These are phyloP conservation scores for Lachancea sp. DNA, from an alignment of 805 yeast genomes.

Conservation along the genomic window DNA sequence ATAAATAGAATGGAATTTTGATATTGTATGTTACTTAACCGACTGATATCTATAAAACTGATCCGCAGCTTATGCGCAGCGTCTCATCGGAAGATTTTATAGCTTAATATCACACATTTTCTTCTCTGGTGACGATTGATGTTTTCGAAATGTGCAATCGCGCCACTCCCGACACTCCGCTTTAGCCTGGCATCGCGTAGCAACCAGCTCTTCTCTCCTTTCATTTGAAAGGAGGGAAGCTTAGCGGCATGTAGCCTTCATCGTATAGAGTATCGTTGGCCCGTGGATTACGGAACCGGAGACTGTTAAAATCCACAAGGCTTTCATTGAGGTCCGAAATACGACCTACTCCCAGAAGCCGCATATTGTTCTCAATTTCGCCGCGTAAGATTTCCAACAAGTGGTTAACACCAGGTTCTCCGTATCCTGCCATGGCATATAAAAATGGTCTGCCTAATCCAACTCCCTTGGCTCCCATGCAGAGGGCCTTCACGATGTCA, in stretches of 20 bases:
- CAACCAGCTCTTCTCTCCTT: no score
- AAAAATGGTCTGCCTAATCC: slow-evolving; percentile 74
- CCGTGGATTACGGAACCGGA: slow-evolving; percentile 34
- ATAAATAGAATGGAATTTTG: no score
- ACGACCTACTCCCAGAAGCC: slow-evolving; percentile 52
- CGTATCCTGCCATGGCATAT: slow-evolving; percentile 75
- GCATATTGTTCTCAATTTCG: slow-evolving; percentile 61
- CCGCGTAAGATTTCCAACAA: slow-evolving; percentile 57
- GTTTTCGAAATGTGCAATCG: no score
- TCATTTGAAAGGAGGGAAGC: slow-evolving; percentile 5
- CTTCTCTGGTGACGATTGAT: no score
- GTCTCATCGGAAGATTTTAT: no score
- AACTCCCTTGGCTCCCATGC: slow-evolving; percentile 69
- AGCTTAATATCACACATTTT: no score
- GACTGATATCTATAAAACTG: no score
- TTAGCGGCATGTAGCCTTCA: slow-evolving; percentile 14
- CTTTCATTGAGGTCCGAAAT: slow-evolving; percentile 41
- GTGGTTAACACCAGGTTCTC: slow-evolving; percentile 62
- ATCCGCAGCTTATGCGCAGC: no score
- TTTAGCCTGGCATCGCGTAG: no score
- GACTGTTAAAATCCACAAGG: slow-evolving; percentile 32
- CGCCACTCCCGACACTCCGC: no score
- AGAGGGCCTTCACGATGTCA: slow-evolving; percentile 68
- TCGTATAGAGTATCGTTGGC: slow-evolving; percentile 25
- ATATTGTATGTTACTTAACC: no score